Conservation (phyloP, 1,284 basidiomycete genomes). For the Cystobasidium sp. region DNA sequence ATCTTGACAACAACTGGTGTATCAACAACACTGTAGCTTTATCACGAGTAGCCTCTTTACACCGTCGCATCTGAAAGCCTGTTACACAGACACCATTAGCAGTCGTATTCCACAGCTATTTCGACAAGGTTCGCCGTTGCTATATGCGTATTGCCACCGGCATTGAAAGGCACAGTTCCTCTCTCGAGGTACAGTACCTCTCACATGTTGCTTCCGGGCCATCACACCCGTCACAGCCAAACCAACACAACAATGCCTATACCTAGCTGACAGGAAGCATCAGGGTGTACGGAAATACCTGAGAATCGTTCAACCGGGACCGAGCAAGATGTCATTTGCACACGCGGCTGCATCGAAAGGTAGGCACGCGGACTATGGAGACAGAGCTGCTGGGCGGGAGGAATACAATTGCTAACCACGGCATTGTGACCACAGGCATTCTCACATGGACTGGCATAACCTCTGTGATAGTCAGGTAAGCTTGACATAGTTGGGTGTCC, state of each 20-base stretch:
- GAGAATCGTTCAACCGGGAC: not conserved
- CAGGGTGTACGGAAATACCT: too few species aligned
- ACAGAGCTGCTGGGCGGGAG: not conserved
- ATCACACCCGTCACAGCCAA: not conserved
- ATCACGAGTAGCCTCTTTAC: too few species aligned
- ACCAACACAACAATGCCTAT: too few species aligned
- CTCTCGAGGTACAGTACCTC: too few species aligned
- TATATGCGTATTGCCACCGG: too few species aligned
- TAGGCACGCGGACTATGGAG: slow-evolving; percentile 52
- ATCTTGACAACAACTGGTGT: not conserved
- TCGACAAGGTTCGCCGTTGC: too few species aligned
- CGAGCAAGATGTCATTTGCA: slow-evolving; percentile 52
- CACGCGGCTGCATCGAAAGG: slow-evolving; percentile 79
- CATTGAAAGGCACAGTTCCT: too few species aligned
- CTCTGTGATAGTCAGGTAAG: slow-evolving; percentile 71
- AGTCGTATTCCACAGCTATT: too few species aligned
- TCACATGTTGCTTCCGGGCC: not conserved
- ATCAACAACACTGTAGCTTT: too few species aligned
- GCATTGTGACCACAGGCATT: slow-evolving; percentile 64
- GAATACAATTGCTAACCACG: not conserved
- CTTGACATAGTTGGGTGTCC: not conserved
- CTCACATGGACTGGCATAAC: slow-evolving; percentile 72
- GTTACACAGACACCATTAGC: too few species aligned
- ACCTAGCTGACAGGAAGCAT: too few species aligned
- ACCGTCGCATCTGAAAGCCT: too few species aligned